Percentiles rank a stretch among this genome's conserved stretches.
Evolutionary conservation across 2,329 filamentous ascomycete species (phyloP).

Genomic region (Celoporthe dispersa): DNA sequence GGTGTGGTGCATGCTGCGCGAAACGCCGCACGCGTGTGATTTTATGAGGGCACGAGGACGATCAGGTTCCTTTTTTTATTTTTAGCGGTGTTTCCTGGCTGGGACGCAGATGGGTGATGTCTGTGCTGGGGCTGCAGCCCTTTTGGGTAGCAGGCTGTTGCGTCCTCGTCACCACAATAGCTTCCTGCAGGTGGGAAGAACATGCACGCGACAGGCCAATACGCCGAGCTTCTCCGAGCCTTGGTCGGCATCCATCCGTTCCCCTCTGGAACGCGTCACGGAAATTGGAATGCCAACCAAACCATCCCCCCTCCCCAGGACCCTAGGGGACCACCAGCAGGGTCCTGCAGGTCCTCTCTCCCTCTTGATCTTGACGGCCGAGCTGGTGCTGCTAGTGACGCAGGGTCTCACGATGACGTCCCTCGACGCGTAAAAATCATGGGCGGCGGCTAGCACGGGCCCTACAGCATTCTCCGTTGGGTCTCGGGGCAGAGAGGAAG

Average conservation of each 20-base stretch:
- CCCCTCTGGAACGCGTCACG: background rate
- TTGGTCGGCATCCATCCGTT: background rate
- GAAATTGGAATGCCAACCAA: background rate
- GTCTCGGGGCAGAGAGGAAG: background rate
- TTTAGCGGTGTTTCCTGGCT: no score
- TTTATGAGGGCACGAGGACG: background rate
- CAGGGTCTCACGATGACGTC: constrained; percentile 17
- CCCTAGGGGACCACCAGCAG: background rate
- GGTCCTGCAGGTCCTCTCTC: constrained; percentile 3
- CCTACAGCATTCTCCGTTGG: background rate
- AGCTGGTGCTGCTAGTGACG: constrained; percentile 9
- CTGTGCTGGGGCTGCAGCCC: background rate
- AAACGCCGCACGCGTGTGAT: background rate
- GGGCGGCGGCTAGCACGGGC: background rate
- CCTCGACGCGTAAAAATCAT: background rate
- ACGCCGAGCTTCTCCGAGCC: background rate
- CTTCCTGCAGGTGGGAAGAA: background rate
- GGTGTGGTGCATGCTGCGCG: background rate
- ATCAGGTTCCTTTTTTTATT: background rate
- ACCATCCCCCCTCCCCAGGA: background rate
- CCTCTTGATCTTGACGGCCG: background rate
- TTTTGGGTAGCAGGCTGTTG: background rate
- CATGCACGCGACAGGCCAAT: background rate
- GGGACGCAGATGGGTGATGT: no score
- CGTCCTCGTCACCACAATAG: background rate